These are phyloP conservation scores for Penicillium sp. DNA, from an alignment of 2,329 filamentous ascomycete species.

Conservation along the genomic window DNA sequence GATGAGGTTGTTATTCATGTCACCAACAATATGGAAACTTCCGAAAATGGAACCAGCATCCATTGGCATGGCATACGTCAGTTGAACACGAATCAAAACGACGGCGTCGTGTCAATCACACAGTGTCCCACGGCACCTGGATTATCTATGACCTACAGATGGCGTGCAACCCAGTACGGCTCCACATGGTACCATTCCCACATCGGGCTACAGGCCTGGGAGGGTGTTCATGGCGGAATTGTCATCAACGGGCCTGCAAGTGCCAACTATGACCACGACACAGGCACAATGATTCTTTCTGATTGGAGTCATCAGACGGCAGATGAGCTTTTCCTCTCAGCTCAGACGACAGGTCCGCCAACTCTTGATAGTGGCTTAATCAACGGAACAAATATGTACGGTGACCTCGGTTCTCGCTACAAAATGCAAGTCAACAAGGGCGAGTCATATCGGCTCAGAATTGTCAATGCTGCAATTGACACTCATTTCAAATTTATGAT, in stretches of 20 bases:
- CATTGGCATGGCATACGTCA: conserved; percentile 40
- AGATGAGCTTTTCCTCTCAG: conserved; percentile 20
- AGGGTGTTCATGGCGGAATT: conserved; percentile 62
- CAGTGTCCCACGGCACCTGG: conserved; percentile 42
- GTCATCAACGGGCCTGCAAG: conserved; percentile 46
- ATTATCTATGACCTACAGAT: conserved; percentile 37
- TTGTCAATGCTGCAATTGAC: conserved; percentile 29
- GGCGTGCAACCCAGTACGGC: conserved; percentile 39
- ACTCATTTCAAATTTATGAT: conserved; percentile 45
- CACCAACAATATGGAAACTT: conserved; percentile 22
- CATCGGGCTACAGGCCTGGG: conserved; percentile 39
- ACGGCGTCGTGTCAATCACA: conserved; percentile 35
- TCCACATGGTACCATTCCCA: conserved; percentile 38
- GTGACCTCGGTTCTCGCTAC: conserved; percentile 36
- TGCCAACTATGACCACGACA: conserved; percentile 40
- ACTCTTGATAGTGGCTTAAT: conserved; percentile 43
- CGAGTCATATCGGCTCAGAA: conserved; percentile 26
- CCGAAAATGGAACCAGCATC: conserved; percentile 26
- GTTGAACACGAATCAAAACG: conserved; percentile 29
- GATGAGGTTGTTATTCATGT: conserved; percentile 31
- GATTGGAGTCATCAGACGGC: conserved; percentile 29
- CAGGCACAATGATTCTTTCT: conserved; percentile 35
- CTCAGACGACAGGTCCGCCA: background rate
- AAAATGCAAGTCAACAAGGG: conserved; percentile 49
- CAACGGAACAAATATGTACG: conserved; percentile 42